phyloP scores from a whole-genome alignment of 495 filamentous ascomycete genomes.

The Xylaria grammica region DNA sequence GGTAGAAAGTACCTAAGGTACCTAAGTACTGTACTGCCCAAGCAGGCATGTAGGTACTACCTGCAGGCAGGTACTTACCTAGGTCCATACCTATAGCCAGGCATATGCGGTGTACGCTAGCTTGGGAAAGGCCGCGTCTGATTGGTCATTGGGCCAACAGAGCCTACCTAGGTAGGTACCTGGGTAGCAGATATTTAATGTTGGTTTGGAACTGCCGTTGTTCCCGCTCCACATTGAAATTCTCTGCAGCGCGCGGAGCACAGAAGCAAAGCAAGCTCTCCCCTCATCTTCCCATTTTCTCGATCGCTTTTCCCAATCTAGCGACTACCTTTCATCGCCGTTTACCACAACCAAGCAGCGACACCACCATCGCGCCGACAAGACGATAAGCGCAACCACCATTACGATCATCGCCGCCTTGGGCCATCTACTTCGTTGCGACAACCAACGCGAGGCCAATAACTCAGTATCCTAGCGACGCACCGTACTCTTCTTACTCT shows the following conservation, averaged over 20 bases:
- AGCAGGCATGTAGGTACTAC: neutral
- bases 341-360: neutral
- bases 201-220: slow-evolving; percentile 5
- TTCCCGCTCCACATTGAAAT: slow-evolving; percentile 22
- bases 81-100: neutral
- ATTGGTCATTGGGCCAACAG: neutral
- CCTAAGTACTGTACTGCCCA: too few relatives aligned
- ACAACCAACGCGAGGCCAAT: neutral
- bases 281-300: slow-evolving; percentile 22
- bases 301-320: slow-evolving; percentile 16
- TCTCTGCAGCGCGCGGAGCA: slow-evolving; percentile 21
- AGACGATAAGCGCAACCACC: neutral
- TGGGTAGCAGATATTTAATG: neutral
- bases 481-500: neutral
- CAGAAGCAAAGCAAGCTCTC: slow-evolving; percentile 12
- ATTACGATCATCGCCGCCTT: neutral
- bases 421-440: neutral
- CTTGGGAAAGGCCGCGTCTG: neutral
- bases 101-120: neutral
- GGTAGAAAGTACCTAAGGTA: too few relatives aligned
- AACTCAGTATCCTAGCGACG: neutral
- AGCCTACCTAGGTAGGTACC: neutral
- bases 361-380: neutral
- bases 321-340: neutral
- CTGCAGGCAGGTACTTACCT: neutral